Percentiles rank a stretch among this genome's conserved stretches.
Conservation (phyloP, 2,329 filamentous ascomycete genomes). For the Trichoderma aggressivum region DNA sequence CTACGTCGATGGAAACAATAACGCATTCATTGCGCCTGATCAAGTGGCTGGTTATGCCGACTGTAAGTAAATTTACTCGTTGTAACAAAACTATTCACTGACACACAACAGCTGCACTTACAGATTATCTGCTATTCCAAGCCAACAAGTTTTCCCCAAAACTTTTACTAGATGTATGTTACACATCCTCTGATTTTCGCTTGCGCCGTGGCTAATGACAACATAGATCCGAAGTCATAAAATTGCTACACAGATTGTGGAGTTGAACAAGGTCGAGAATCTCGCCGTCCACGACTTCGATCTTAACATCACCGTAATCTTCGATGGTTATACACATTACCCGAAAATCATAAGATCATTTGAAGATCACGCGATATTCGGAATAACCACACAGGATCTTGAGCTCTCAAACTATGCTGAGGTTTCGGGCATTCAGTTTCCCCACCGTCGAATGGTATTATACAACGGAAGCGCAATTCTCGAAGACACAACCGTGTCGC, state of each 20-base stretch:
- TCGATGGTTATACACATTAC: not conserved
- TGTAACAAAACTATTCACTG: not conserved
- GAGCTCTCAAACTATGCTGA: not conserved
- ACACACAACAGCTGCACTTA: not conserved
- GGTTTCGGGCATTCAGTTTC: not conserved
- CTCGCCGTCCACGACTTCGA: not conserved
- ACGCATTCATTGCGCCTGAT: not conserved
- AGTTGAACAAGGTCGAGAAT: not conserved
- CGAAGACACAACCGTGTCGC: not conserved
- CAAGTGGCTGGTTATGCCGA: not conserved
- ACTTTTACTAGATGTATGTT: not conserved
- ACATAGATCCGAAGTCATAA: not conserved
- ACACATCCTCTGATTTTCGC: fast-evolving
- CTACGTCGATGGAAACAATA: not conserved
- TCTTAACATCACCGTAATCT: not conserved
- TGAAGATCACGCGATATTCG: not conserved
- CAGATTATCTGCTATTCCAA: not conserved
- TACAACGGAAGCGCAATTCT: not conserved
- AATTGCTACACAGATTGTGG: not conserved
- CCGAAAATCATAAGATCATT: not conserved
- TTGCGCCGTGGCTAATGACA: not conserved
- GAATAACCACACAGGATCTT: not conserved
- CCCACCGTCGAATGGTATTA: not conserved
- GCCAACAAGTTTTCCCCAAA: not conserved
- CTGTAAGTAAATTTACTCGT: not conserved